Conservation (phyloP, 768 basidiomycete genomes). For the Trametes gibbosa region DNA sequence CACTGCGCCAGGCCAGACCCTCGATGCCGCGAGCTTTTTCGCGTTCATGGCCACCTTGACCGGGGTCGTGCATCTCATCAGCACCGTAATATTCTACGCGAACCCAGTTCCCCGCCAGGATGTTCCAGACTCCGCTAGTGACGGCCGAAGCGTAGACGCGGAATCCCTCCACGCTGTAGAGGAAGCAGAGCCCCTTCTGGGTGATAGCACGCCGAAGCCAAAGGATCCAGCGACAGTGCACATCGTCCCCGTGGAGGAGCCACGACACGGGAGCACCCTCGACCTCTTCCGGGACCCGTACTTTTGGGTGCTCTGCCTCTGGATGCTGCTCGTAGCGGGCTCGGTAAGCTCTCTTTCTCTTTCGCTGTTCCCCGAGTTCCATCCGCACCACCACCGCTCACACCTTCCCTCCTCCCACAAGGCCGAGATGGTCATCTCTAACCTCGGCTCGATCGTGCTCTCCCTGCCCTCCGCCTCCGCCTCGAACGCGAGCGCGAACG, state of each 20-base stretch:
- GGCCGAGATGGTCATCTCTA: slow-evolving; percentile 83
- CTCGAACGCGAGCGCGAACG: slow-evolving; percentile 10
- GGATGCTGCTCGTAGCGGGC: slow-evolving; percentile 57
- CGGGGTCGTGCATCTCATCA: slow-evolving; percentile 51
- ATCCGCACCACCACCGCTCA: not conserved
- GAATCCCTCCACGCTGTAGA: slow-evolving; percentile 12
- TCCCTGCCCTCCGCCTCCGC: slow-evolving; percentile 46
- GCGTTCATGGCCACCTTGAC: slow-evolving; percentile 55
- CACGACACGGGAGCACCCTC: slow-evolving; percentile 33
- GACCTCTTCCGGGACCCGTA: slow-evolving; percentile 51
- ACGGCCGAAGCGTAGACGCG: not conserved
- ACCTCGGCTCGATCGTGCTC: slow-evolving; percentile 72
- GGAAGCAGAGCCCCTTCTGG: slow-evolving; percentile 27
- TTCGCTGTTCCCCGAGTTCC: too few species aligned
- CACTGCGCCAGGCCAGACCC: slow-evolving; percentile 42
- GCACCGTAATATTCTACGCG: slow-evolving; percentile 36
- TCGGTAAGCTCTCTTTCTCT: slow-evolving; percentile 47
- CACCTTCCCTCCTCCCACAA: slow-evolving; percentile 25
- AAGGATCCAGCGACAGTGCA: slow-evolving; percentile 22
- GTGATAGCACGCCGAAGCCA: slow-evolving; percentile 15
- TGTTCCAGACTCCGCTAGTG: not conserved
- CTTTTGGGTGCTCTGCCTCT: slow-evolving; percentile 63
- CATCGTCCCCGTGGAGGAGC: slow-evolving; percentile 27
- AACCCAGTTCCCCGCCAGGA: slow-evolving; percentile 2
- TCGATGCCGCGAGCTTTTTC: slow-evolving; percentile 49